A percentile compares a stretch with the other conserved stretches of the same genome.
Evolutionary conservation across 176 grass and related monocot species (phyloP).

Genomic region (Aegilops sharonensis): DNA sequence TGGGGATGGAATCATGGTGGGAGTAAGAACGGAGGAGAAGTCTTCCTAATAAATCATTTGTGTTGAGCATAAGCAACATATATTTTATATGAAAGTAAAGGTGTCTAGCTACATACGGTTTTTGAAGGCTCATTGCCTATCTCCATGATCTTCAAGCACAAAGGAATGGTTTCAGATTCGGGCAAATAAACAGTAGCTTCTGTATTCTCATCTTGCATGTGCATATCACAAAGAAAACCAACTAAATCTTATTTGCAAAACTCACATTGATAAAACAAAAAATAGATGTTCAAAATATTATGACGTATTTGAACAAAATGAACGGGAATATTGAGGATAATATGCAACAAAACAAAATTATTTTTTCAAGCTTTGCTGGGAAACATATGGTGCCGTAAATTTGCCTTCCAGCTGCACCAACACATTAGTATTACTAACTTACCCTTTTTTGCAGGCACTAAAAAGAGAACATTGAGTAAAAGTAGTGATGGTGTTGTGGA

Average conservation of each 20-base stretch:
- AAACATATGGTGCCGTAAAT: not conserved
- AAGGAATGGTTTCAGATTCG: slow-evolving; percentile 62
- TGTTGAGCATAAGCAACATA: slow-evolving; percentile 21
- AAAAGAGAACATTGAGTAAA: slow-evolving; percentile 4
- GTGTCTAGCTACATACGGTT: slow-evolving; percentile 49
- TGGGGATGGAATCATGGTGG: not conserved
- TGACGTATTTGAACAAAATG: not conserved
- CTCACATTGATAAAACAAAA: slow-evolving; percentile 8
- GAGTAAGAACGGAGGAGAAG: not conserved
- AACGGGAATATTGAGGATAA: not conserved
- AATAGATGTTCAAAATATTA: not conserved
- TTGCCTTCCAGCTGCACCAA: not conserved
- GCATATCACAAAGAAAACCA: slow-evolving; percentile 14
- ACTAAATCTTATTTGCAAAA: slow-evolving; percentile 23
- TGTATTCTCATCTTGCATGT: slow-evolving; percentile 63
- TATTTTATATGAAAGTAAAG: not conserved
- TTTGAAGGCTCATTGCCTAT: slow-evolving; percentile 77
- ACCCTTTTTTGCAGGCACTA: not conserved
- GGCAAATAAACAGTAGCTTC: slow-evolving; percentile 63
- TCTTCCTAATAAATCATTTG: not conserved
- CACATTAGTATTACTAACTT: not conserved
- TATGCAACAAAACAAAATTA: not conserved
- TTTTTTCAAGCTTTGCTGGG: not conserved
- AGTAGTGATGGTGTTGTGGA: not conserved
- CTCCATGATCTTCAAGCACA: slow-evolving; percentile 72